Evolutionary conservation across 1,284 basidiomycete genomes (phyloP).

Genomic region (Pholiota adiposa): DNA sequence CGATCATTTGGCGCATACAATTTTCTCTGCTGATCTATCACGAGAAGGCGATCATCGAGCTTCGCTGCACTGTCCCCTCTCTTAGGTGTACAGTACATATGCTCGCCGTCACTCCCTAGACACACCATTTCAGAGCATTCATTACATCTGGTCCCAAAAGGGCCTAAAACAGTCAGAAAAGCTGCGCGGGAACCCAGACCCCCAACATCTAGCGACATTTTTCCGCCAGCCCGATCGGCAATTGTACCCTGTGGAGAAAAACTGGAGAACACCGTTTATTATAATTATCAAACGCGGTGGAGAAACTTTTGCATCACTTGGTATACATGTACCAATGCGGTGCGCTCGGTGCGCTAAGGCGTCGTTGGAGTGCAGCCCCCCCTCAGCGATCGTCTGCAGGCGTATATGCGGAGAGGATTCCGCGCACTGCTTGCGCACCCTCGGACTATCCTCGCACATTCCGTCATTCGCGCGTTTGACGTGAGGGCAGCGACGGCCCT

Average conservation of each 20-base stretch:
- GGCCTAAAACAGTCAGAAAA: neutral
- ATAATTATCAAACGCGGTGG: neutral
- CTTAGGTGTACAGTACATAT: neutral
- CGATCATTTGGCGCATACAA: neutral
- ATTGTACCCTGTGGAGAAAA: neutral
- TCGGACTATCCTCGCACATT: conserved; percentile 10
- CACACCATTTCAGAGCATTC: neutral
- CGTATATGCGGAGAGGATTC: neutral
- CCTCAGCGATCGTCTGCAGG: neutral
- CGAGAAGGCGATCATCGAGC: neutral
- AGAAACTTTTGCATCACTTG: neutral
- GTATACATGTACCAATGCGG: neutral
- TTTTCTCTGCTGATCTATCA: neutral
- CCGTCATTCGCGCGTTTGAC: conserved; percentile 3
- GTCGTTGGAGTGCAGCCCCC: neutral
- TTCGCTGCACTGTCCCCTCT: neutral
- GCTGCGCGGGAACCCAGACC: conserved; percentile 1
- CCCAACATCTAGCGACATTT: conserved; percentile 1
- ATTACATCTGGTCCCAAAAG: neutral
- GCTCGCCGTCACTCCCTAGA: neutral
- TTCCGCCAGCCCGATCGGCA: conserved; percentile 4
- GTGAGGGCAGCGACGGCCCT: neutral
- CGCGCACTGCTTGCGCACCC: neutral
- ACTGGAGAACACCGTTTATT: neutral
- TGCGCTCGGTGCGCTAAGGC: neutral